phyloP scores from a whole-genome alignment of 352 stramenopile genomes.

The Globisporangium spiculum region DNA sequence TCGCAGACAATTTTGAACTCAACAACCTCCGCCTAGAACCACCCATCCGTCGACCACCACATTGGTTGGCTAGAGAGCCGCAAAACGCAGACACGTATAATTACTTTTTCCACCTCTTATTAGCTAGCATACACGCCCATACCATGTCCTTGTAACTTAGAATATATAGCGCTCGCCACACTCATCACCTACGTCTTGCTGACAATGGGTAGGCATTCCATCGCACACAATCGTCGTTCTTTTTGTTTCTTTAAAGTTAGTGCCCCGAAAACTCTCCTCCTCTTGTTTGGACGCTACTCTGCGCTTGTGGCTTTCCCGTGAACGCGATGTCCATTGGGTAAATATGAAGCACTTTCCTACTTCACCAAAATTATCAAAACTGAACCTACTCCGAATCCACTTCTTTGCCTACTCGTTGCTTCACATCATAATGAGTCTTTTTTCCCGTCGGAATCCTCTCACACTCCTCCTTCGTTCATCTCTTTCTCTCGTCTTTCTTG shows the following conservation, averaged over 20 bases:
- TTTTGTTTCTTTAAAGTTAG: neutral
- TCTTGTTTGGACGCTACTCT: neutral
- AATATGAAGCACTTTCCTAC: neutral
- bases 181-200: neutral
- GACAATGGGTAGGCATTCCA: too few relatives aligned
- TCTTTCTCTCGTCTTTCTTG: neutral
- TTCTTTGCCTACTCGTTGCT: neutral
- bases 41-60: neutral
- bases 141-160: slow-evolving; percentile 11
- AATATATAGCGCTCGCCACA: slow-evolving; percentile 2
- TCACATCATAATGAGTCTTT: neutral
- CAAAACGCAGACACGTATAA: neutral
- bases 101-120: too few relatives aligned
- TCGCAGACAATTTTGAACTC: slow-evolving; percentile 9
- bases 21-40: slow-evolving; percentile 10
- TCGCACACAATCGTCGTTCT: neutral
- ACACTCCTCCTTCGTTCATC: neutral
- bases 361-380: neutral
- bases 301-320: neutral
- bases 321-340: neutral
- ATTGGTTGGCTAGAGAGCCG: neutral
- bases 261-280: neutral
- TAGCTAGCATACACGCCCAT: neutral
- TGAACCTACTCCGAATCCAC: neutral
- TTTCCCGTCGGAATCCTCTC: neutral